Evolutionary conservation across 1,284 basidiomycete genomes (phyloP), one percentile per base, ranked within the genome.

Genomic region (Meira nashicola): DNA sequence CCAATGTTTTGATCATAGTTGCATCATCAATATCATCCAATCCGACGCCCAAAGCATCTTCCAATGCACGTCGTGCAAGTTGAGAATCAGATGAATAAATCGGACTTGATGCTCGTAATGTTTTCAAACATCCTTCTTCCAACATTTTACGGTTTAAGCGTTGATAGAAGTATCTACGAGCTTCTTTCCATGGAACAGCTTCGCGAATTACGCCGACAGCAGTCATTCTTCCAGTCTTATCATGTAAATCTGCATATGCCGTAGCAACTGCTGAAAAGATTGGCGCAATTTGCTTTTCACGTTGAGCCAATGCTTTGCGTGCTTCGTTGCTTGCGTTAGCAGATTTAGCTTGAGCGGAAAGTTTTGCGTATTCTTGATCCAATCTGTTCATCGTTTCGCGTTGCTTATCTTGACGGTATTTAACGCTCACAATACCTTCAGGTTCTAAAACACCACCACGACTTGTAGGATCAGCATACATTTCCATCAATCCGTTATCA

Each of bases 401-500:
- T 92, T 96, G 79, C 93, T 92, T 66, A 88, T 87, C 76, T 56
- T 70, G 70, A 44, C 78, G 74, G 79, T 82, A 83, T 80, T 84
- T 84, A 82, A 86, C 73, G 52, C 71, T 70, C 65, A 98, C 86
- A 70, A 98, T 86, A 81, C 95, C 95, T 81, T 98, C 94, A 2
- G 95, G 91, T 79, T 99, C 95, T 37, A 77, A 65, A 66, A 99
- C 92, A 84, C 95, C 95, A 60, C 92, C 95, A 59, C 95, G 89
- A 33, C 94, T 87, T 25, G 95, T 91, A 57, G 89, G 86, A 78
- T 98, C 95, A 46, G 94, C 94, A 54, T 59, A 72, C 77, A 79
- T 91, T 82, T 97, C 89, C 92, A 99, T 98, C 82, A 95, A 89
- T 76, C 92, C 88, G 4, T 89, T 84, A 80, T 94, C 92, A 79